These are phyloP conservation scores for Leucaena leucocephala DNA, from an alignment of 306 rosid genomes.

Conservation along the genomic window DNA sequence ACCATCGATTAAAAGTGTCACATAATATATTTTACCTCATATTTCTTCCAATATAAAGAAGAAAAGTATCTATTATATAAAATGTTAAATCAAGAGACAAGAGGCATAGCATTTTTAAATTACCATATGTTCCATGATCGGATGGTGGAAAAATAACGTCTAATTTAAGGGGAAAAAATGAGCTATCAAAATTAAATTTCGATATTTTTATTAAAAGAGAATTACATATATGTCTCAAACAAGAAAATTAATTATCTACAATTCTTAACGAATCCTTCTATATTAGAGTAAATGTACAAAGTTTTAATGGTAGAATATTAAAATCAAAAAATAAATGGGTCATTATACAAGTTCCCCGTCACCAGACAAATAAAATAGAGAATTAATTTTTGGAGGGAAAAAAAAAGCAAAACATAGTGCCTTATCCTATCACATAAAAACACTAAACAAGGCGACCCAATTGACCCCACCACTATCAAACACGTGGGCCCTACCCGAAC, in stretches of 20 bases:
- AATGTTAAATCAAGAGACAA: background rate
- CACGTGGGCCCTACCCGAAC: background rate
- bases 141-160: too few species aligned
- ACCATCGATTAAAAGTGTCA: too few species aligned
- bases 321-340: background rate
- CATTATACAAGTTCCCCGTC: conserved; percentile 14
- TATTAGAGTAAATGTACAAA: background rate
- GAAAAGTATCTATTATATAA: too few species aligned
- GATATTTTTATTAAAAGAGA: too few species aligned
- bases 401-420: conserved; percentile 14
- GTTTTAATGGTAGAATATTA: too few species aligned
- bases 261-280: background rate
- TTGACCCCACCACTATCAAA: background rate
- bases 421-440: conserved; percentile 11
- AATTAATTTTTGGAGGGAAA: background rate
- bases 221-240: too few species aligned
- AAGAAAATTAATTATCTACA: background rate
- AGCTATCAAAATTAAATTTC: too few species aligned
- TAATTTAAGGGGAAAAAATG: too few species aligned
- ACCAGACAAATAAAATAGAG: conserved; percentile 9
- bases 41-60: background rate
- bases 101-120: background rate
- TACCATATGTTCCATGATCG: background rate
- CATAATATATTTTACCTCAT: background rate
- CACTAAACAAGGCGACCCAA: conserved; percentile 13